These are phyloP conservation scores for Macrocybe gigantea DNA, from an alignment of 768 basidiomycete species.

Conservation along the genomic window DNA sequence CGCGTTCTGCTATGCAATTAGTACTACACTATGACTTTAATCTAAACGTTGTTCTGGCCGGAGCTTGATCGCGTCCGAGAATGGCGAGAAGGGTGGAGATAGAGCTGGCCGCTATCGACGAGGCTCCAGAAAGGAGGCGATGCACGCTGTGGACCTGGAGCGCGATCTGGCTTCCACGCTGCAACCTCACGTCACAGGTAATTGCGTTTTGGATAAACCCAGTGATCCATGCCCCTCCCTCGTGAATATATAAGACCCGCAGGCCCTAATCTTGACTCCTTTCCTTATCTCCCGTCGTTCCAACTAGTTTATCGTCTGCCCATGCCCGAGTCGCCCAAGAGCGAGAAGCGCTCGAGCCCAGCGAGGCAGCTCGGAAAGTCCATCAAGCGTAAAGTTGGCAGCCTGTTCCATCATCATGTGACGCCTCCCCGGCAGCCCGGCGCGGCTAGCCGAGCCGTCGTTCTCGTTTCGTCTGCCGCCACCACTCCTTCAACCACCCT, in stretches of 20 bases:
- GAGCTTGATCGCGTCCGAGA: too few species aligned
- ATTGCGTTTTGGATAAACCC: too few species aligned
- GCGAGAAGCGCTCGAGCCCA: conserved; percentile 8
- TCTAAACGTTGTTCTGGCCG: background rate
- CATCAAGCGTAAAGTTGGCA: conserved; percentile 14
- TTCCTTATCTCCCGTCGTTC: too few species aligned
- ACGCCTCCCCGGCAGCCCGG: conserved; percentile 16
- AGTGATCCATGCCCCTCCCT: too few species aligned
- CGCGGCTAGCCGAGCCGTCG: conserved; percentile 12
- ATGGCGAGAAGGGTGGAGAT: too few species aligned
- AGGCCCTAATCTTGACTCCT: background rate
- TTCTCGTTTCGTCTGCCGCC: conserved; percentile 12
- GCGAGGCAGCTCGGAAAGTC: conserved; percentile 8
- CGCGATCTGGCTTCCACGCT: too few species aligned
- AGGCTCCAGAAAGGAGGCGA: too few species aligned
- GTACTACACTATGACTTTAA: conserved; percentile 12
- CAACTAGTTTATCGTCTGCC: too few species aligned
- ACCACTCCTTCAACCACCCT: conserved; percentile 27
- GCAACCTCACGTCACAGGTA: too few species aligned
- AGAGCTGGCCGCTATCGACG: too few species aligned
- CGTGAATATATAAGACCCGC: background rate
- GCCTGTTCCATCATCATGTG: conserved; percentile 11
- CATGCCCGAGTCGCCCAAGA: conserved; percentile 8
- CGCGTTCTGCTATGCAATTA: conserved; percentile 13
- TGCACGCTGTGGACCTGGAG: too few species aligned